A percentile compares a stretch with the other conserved stretches of the same genome.
phyloP scores from a whole-genome alignment of 345 rosid species.

The Litchi chinensis region DNA sequence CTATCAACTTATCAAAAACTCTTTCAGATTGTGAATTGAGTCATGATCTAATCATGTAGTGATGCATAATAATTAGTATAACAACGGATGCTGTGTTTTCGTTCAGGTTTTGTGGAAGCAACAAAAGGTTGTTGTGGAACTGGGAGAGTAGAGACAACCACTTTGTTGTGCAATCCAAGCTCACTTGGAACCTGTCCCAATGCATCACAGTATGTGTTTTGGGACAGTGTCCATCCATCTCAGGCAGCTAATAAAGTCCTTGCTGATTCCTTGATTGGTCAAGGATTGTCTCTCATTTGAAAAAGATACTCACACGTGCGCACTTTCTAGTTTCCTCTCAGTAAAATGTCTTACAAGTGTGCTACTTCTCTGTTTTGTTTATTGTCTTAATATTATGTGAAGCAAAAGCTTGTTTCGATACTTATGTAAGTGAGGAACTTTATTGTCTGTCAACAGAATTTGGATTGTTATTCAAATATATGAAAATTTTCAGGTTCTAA shows the following conservation, averaged over 20 bases:
- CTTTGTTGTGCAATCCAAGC: constrained; percentile 70
- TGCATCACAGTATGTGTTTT: constrained; percentile 85
- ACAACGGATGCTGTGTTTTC: neutral
- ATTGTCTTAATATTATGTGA: constrained; percentile 3
- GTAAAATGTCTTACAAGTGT: neutral
- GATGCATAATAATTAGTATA: neutral
- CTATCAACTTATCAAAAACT: neutral
- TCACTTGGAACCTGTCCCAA: constrained; percentile 79
- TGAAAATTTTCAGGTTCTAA: too few species aligned
- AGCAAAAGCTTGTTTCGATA: neutral
- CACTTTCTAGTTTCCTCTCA: neutral
- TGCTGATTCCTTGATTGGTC: constrained; percentile 58
- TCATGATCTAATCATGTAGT: neutral
- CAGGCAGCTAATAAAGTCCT: constrained; percentile 88
- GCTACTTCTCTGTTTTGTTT: neutral
- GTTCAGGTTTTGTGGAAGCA: constrained; percentile 76
- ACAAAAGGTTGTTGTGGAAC: constrained; percentile 93
- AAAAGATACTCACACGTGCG: neutral
- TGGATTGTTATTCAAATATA: too few species aligned
- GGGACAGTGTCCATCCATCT: constrained; percentile 95
- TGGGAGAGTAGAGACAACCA: constrained; percentile 76
- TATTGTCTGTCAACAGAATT: neutral
- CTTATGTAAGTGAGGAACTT: constrained; percentile 1
- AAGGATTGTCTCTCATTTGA: constrained; percentile 68
- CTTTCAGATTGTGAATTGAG: neutral